Conservation (phyloP, 352 stramenopile genomes). For the Lagenidium sp. region DNA sequence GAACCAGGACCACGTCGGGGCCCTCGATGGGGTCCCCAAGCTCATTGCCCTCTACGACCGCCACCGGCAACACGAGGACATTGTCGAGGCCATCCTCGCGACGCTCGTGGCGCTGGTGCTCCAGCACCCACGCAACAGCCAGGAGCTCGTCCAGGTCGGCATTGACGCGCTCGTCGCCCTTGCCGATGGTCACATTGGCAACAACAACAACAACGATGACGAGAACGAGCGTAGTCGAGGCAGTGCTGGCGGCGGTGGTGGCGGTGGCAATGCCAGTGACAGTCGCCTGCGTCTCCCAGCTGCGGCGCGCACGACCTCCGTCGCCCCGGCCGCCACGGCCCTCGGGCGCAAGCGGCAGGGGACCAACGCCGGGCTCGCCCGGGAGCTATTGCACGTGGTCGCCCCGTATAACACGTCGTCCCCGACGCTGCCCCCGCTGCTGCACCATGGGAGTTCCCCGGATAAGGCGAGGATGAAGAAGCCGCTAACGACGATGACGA, state of each 20-base stretch:
- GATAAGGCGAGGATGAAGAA: too few relatives aligned
- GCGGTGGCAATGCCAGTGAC: too few relatives aligned
- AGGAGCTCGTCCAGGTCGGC: constrained; percentile 51
- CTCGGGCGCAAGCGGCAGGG: constrained; percentile 9
- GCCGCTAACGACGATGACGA: too few relatives aligned
- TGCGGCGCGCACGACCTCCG: too few relatives aligned
- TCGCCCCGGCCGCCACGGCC: too few relatives aligned
- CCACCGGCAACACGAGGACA: constrained; percentile 27
- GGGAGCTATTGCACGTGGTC: constrained; percentile 51
- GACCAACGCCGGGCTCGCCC: constrained; percentile 32
- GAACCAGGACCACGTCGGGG: constrained; percentile 54
- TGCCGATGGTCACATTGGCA: constrained; percentile 18
- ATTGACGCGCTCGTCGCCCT: constrained; percentile 51
- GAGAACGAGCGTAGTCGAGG: constrained; percentile 3
- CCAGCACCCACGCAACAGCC: constrained; percentile 46
- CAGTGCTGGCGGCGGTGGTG: too few relatives aligned
- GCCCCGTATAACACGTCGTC: constrained; percentile 49
- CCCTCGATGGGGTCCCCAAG: constrained; percentile 33
- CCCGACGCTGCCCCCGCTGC: too few relatives aligned
- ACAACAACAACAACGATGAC: constrained; percentile 10
- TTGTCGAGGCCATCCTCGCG: constrained; percentile 54
- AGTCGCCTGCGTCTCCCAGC: too few relatives aligned
- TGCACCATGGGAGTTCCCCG: too few relatives aligned
- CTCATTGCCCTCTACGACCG: constrained; percentile 40
- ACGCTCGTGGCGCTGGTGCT: constrained; percentile 40